Percentiles rank a stretch among this genome's conserved stretches.
phyloP scores from a whole-genome alignment of 352 stramenopile genomes.

The Pythium sp. region DNA sequence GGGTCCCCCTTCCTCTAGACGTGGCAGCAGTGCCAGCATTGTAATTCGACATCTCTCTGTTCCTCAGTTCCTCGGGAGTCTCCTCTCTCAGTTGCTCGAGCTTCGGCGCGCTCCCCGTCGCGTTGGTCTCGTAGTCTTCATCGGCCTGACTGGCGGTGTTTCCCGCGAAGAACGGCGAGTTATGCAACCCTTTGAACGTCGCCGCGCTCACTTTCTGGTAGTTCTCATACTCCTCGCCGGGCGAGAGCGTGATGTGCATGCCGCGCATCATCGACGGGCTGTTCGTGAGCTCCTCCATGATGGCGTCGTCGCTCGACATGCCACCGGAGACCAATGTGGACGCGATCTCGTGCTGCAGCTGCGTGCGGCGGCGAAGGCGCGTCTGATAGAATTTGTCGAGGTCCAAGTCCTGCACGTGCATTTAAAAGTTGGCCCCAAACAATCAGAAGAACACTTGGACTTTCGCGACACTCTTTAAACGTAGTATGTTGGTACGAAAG shows the following conservation, averaged over 20 bases:
- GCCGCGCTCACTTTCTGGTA: slow-evolving; percentile 57
- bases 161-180: slow-evolving; percentile 10
- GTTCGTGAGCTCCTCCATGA: slow-evolving; percentile 22
- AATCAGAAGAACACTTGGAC: no score
- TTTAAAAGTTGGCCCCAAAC: background rate
- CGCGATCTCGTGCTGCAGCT: slow-evolving; percentile 52
- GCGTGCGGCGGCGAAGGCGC: slow-evolving; percentile 45
- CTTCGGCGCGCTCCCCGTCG: background rate
- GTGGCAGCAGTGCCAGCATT: no score
- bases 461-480: background rate
- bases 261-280: slow-evolving; percentile 39
- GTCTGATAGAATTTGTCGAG: slow-evolving; percentile 57
- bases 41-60: background rate
- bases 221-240: slow-evolving; percentile 68
- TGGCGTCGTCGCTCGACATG: slow-evolving; percentile 22
- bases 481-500: background rate
- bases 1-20: background rate
- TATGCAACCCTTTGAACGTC: slow-evolving; percentile 20
- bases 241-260: slow-evolving; percentile 65
- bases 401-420: slow-evolving; percentile 40
- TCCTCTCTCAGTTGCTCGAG: slow-evolving; percentile 17
- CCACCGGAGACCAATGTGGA: slow-evolving; percentile 34
- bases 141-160: slow-evolving; percentile 23
- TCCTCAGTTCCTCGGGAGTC: slow-evolving; percentile 10
- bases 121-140: slow-evolving; percentile 27